Percentiles rank a stretch among this genome's conserved stretches.
Evolutionary conservation across 441 rosid species (phyloP).

Genomic region (Adansonia rubrostipa): DNA sequence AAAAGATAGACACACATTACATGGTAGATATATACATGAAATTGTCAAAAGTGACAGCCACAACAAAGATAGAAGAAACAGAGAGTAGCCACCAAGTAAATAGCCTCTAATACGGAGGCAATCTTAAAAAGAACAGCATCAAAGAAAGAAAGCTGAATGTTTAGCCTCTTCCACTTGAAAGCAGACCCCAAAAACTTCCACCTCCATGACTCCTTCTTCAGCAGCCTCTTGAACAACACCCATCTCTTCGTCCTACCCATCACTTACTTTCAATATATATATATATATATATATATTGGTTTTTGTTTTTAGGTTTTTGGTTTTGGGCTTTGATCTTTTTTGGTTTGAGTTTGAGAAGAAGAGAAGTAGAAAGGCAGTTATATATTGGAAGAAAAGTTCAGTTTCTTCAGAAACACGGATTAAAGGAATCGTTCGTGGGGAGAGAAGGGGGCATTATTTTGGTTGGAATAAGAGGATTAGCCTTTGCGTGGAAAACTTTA

Average conservation of each 20-base stretch:
- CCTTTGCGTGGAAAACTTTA: slow-evolving; percentile 17
- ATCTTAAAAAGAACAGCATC: slow-evolving; percentile 57
- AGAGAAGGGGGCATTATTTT: not conserved
- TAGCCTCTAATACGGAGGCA: slow-evolving; percentile 58
- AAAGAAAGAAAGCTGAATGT: slow-evolving; percentile 50
- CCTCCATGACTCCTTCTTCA: slow-evolving; percentile 43
- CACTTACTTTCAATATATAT: not conserved
- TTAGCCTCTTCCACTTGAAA: slow-evolving; percentile 55
- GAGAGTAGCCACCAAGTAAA: slow-evolving; percentile 52
- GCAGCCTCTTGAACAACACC: slow-evolving; percentile 42
- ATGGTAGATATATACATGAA: not conserved
- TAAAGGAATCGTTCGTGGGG: not conserved
- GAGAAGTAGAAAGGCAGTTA: not conserved
- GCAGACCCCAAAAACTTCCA: slow-evolving; percentile 50
- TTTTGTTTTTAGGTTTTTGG: not conserved
- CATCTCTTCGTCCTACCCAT: slow-evolving; percentile 35
- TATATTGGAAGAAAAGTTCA: slow-evolving; percentile 15
- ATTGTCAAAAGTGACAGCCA: slow-evolving; percentile 59
- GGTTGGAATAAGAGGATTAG: not conserved
- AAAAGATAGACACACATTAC: not conserved
- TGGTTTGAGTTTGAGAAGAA: not conserved
- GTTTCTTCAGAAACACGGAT: slow-evolving; percentile 13
- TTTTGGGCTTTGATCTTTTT: not conserved
- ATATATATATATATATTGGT: too few relatives aligned
- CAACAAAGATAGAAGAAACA: slow-evolving; percentile 68